These are phyloP conservation scores for Edaphochlamys debaryana DNA, from an alignment of 139 green algal genomes.

Conservation along the genomic window DNA sequence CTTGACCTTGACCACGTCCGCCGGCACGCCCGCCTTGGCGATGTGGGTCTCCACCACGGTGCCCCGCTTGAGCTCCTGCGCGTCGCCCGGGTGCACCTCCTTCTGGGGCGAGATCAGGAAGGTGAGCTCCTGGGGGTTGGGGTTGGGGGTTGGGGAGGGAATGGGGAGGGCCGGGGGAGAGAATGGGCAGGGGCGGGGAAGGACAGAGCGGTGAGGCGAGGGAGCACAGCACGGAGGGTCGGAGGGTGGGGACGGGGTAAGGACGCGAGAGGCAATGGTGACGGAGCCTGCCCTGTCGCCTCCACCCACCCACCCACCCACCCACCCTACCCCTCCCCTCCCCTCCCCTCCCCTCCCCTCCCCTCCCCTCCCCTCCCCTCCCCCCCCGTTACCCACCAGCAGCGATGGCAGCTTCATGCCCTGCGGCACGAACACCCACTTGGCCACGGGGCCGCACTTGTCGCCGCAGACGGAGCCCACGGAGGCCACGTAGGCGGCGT, in stretches of 20 bases:
- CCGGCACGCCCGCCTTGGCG: not conserved
- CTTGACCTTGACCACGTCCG: conserved; percentile 13
- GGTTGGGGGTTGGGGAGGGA: too few species aligned
- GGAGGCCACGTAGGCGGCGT: conserved; percentile 68
- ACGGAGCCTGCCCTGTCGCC: too few species aligned
- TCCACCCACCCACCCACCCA: too few species aligned
- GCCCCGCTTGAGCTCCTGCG: not conserved
- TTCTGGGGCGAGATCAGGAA: not conserved
- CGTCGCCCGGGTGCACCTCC: not conserved
- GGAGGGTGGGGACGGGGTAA: too few species aligned
- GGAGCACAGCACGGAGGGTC: too few species aligned
- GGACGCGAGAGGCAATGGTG: too few species aligned
- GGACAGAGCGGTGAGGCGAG: too few species aligned
- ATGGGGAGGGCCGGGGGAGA: not conserved
- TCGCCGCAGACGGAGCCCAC: conserved; percentile 25
- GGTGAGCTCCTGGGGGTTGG: not conserved
- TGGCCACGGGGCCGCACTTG: conserved; percentile 59
- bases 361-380: too few species aligned
- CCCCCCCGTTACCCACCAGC: too few species aligned
- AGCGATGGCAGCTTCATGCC: conserved; percentile 26
- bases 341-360: too few species aligned
- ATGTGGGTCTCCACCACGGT: not conserved
- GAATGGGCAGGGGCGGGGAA: too few species aligned
- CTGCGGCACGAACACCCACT: conserved; percentile 64
- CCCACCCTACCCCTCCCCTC: too few species aligned